Base-by-base conservation (phyloP, 345 rosid genomes). In the Syzygium jambos region DNA sequence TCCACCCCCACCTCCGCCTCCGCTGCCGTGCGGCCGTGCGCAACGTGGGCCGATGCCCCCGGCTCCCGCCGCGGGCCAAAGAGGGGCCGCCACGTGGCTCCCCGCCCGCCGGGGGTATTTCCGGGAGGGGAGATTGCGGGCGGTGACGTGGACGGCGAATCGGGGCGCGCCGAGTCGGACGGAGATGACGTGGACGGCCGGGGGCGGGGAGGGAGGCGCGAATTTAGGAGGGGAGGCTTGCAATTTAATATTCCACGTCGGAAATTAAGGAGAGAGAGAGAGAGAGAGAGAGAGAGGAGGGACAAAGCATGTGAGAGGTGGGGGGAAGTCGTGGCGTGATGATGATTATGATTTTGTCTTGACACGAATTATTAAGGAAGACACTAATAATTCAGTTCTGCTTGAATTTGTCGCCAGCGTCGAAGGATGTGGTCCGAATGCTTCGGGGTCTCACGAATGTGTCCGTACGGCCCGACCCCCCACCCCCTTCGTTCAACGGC, bases 331-430 rank as follows among this genome's bases (percentile, higher is more conserved):
- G 29, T 87, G 89, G 90, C 89, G 87, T 89, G 92, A 89, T 87
- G 52, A 90, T 90, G 86, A 89, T 90, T 86, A 92, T 93, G 89
- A 93, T 90, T 92, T 90, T 89, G 95, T 93, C 95, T 89, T 87
- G 22, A 61, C 88, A 84, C 86, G 68, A 78, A 90, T 89, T 51
- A 88, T 77, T 88, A 77, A 46, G 86, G 86, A 90, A 87, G 61
- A 90, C 68, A 29, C 49, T 57, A 41, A 56, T 57, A 30, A 80
- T 49, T 85, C 56, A 84, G 14, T 11, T 29, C 73, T 6, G 9
- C 63, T 22, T 19, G 16, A 30, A 57, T n/a, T 68, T 34, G 80
- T 68, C 80, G 80, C 49, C 12, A 73, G 49, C 25, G 49, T 8
- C 59, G 43, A 41, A 41, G 43, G 43, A 41, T 41, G 43, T 6